Conservation (phyloP, 176 grass and related monocot genomes). For the Musa schizocarpa region DNA sequence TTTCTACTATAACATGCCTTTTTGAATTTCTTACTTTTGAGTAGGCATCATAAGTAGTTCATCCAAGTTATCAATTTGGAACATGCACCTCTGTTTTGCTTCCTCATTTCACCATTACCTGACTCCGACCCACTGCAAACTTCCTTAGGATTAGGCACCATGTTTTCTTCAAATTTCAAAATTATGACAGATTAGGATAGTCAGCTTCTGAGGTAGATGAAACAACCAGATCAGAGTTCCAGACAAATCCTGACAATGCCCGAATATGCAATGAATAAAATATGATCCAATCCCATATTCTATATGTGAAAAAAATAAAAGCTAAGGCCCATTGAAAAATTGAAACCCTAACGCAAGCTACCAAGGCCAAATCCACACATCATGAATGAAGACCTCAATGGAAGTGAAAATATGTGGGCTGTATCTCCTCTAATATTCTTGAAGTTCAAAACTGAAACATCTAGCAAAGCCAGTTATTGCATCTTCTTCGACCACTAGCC, state of each 20-base stretch:
- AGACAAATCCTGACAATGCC: background rate
- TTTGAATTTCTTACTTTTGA: background rate
- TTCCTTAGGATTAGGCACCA: too few species aligned
- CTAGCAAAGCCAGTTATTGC: too few species aligned
- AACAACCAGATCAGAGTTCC: background rate
- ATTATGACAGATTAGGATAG: background rate
- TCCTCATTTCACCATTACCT: background rate
- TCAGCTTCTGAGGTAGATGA: background rate
- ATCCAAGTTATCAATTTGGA: background rate
- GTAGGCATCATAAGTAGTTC: background rate
- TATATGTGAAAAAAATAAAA: background rate
- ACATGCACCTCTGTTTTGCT: background rate
- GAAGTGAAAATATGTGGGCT: too few species aligned
- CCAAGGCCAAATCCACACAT: too few species aligned
- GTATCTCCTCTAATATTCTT: too few species aligned
- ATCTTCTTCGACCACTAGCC: too few species aligned
- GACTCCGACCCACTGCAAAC: too few species aligned
- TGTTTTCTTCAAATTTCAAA: background rate
- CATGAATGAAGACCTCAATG: too few species aligned
- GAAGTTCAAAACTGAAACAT: too few species aligned
- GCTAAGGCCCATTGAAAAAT: background rate
- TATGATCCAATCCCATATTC: background rate
- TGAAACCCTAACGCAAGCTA: background rate
- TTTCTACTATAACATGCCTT: too few species aligned
- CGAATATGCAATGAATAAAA: background rate